A percentile compares a stretch with the other conserved stretches of the same genome.
Evolutionary conservation across 2,329 filamentous ascomycete genomes (phyloP).

Genomic region (Bipolaris gigantea): DNA sequence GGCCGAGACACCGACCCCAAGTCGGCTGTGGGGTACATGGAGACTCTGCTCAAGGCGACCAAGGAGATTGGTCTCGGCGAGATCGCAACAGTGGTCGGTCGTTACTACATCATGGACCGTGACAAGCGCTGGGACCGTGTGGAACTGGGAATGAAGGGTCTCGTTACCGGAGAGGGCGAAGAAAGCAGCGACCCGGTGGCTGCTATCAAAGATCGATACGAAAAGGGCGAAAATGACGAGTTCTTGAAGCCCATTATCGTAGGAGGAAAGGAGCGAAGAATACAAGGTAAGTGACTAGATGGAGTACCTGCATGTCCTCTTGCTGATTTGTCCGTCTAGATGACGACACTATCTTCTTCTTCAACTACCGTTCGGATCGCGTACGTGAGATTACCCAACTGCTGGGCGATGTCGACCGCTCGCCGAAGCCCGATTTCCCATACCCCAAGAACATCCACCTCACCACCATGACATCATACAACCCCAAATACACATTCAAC

Average conservation of each 20-base stretch:
- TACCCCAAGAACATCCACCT: conserved; percentile 87
- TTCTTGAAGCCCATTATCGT: conserved; percentile 98
- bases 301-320: conserved; percentile 35
- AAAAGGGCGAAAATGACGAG: conserved; percentile 88
- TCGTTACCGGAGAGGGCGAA: conserved; percentile 86
- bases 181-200: conserved; percentile 80
- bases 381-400: conserved; percentile 95
- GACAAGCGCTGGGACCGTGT: conserved; percentile 99
- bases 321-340: conserved; percentile 56
- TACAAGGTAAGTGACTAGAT: conserved; percentile 65
- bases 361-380: conserved; percentile 99
- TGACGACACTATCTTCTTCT: conserved; percentile 95
- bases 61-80: conserved; percentile 85
- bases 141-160: conserved; percentile 83
- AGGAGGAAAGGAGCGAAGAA: conserved; percentile 79
- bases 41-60: conserved; percentile 77
- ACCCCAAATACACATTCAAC: conserved; percentile 88
- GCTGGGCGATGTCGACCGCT: conserved; percentile 88
- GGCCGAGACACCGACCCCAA: conserved; percentile 98
- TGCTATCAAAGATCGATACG: conserved; percentile 85
- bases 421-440: conserved; percentile 84
- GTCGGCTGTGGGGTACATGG: conserved; percentile 83
- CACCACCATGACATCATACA: conserved; percentile 98
- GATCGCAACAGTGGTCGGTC: conserved; percentile 88
- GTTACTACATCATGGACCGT: conserved; percentile 99